These are phyloP conservation scores for Paramecium tetraurelia DNA, from an alignment of 73 alveolate species.

Conservation along the genomic window DNA sequence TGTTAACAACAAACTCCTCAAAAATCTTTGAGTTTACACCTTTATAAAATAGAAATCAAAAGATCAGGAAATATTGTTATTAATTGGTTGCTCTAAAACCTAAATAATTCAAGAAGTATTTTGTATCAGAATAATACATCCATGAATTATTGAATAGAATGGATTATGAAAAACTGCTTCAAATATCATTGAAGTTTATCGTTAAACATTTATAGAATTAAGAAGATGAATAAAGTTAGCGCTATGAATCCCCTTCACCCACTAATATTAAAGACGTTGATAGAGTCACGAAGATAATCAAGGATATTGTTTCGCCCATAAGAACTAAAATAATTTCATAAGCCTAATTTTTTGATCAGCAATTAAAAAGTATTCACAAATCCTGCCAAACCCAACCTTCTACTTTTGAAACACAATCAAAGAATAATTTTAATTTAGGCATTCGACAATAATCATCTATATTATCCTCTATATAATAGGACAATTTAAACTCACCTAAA, in stretches of 20 bases:
- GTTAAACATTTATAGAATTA: background rate
- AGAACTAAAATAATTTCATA: background rate
- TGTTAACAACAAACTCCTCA: background rate
- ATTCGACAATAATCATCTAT: conserved; percentile 1
- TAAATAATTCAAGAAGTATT: background rate
- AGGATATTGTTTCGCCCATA: conserved; percentile 9
- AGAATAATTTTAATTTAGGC: background rate
- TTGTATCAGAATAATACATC: conserved; percentile 1
- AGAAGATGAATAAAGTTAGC: background rate
- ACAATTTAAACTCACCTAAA: conserved; percentile 5
- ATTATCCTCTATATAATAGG: background rate
- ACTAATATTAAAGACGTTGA: background rate
- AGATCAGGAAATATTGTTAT: background rate
- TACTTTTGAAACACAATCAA: background rate
- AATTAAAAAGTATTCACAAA: background rate
- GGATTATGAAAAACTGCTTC: background rate
- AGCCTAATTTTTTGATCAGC: background rate
- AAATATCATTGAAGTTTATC: background rate
- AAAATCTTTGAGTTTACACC: background rate
- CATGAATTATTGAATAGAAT: background rate
- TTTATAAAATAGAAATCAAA: background rate
- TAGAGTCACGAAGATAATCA: background rate
- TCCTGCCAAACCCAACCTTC: background rate
- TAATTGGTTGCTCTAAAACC: background rate
- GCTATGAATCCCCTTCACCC: background rate